Evolutionary conservation across 2,329 filamentous ascomycete species (phyloP).

Genomic region (Ceratocystis colombiana): DNA sequence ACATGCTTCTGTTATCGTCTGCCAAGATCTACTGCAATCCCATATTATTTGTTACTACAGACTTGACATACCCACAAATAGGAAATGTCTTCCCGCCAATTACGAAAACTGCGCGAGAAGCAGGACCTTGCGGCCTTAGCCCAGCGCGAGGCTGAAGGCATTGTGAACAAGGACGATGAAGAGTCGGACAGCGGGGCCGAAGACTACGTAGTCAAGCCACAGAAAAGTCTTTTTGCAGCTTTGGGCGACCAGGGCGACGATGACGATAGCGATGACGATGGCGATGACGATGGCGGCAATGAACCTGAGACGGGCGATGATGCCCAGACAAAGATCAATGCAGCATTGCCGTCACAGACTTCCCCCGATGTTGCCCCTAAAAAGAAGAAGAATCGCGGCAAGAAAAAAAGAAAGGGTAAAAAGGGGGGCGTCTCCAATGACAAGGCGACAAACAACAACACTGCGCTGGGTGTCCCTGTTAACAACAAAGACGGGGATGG

Average conservation of each 20-base stretch:
- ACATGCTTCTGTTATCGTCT: no score
- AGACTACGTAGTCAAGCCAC: slow-evolving; percentile 33
- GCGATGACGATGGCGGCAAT: slow-evolving; percentile 28
- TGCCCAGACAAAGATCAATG: slow-evolving; percentile 24
- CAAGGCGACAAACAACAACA: slow-evolving; percentile 26
- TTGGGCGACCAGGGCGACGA: slow-evolving; percentile 39
- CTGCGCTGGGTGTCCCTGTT: not conserved
- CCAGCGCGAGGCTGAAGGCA: slow-evolving; percentile 27
- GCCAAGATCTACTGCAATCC: no score
- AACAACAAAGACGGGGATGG: slow-evolving; percentile 29
- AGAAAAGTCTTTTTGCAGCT: slow-evolving; percentile 43
- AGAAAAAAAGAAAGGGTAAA: slow-evolving; percentile 35
- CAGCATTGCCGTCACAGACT: not conserved
- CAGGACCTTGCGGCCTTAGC: slow-evolving; percentile 35
- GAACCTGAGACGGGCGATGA: slow-evolving; percentile 25
- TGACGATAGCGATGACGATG: slow-evolving; percentile 33
- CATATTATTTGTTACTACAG: slow-evolving; percentile 3
- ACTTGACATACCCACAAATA: not conserved
- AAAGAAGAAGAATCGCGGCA: slow-evolving; percentile 35
- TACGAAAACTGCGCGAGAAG: slow-evolving; percentile 45
- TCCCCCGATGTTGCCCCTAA: slow-evolving; percentile 29
- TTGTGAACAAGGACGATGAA: slow-evolving; percentile 30
- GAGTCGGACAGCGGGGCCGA: slow-evolving; percentile 30
- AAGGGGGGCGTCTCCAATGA: slow-evolving; percentile 33
- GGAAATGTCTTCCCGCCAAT: slow-evolving; percentile 43